These are phyloP conservation scores for Penicillium oxalicum DNA, from an alignment of 2,329 filamentous ascomycete species.

Conservation along the genomic window DNA sequence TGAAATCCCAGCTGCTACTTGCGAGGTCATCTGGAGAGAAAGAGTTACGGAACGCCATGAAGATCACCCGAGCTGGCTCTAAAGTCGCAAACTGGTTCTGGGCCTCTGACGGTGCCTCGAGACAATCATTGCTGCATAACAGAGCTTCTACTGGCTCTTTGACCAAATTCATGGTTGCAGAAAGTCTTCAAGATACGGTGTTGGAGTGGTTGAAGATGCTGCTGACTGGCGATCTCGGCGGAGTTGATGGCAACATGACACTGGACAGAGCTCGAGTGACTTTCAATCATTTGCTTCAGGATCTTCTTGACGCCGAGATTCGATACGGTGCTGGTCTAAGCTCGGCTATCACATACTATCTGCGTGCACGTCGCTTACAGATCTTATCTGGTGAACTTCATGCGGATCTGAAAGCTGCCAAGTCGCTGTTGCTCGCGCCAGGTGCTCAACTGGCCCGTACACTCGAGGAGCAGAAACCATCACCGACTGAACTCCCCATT, in stretches of 20 bases:
- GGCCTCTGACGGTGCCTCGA: slow-evolving; percentile 30
- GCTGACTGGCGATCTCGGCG: slow-evolving; percentile 23
- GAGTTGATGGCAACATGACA: slow-evolving; percentile 19
- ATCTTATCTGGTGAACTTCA: slow-evolving; percentile 9
- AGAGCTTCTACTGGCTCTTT: slow-evolving; percentile 19
- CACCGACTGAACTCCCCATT: slow-evolving; percentile 21
- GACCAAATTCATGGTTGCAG: slow-evolving; percentile 37
- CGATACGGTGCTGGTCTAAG: slow-evolving; percentile 29
- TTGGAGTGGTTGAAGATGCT: slow-evolving; percentile 33
- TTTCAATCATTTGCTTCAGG: slow-evolving; percentile 25
- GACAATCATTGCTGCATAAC: slow-evolving; percentile 28
- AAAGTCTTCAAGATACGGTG: slow-evolving; percentile 30
- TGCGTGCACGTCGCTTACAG: slow-evolving; percentile 22
- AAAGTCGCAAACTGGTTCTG: slow-evolving; percentile 37
- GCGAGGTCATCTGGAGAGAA: slow-evolving; percentile 18
- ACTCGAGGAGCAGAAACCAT: slow-evolving; percentile 21
- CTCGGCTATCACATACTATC: slow-evolving; percentile 28
- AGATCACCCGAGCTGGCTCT: slow-evolving; percentile 28
- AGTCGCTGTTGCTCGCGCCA: slow-evolving; percentile 20
- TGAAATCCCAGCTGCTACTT: slow-evolving; percentile 31
- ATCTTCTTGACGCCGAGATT: slow-evolving; percentile 31
- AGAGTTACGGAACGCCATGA: slow-evolving; percentile 26
- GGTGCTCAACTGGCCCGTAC: slow-evolving; percentile 22
- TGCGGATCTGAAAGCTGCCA: slow-evolving; percentile 6
- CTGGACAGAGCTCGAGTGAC: slow-evolving; percentile 15